Evolutionary conservation across 768 basidiomycete genomes (phyloP).

Genomic region (Naematelia encephala): DNA sequence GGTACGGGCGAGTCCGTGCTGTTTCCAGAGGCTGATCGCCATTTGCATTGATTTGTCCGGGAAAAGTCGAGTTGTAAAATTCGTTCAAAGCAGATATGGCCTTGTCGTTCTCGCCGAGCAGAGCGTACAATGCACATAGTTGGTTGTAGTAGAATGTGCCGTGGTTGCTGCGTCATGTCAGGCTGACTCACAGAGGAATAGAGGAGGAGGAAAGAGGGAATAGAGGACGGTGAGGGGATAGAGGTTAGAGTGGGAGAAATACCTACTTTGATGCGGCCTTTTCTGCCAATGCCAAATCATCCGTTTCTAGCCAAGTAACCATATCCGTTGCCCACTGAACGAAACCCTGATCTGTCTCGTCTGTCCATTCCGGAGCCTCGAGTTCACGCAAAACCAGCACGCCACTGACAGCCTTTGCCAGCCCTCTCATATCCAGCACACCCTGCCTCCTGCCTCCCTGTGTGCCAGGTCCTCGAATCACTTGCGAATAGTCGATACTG

Average conservation of each 20-base stretch:
- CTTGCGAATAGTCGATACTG: constrained; percentile 61
- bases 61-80: constrained; percentile 59
- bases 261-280: constrained; percentile 58
- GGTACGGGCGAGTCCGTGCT: constrained; percentile 62
- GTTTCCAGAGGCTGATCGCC: constrained; percentile 68
- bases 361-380: constrained; percentile 59
- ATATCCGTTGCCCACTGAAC: constrained; percentile 55
- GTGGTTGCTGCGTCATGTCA: constrained; percentile 58
- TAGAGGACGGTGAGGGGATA: no score
- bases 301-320: constrained; percentile 57
- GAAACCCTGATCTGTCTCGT: constrained; percentile 57
- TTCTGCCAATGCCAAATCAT: constrained; percentile 52
- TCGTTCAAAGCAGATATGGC: constrained; percentile 56
- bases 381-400: constrained; percentile 55
- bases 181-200: neutral
- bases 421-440: constrained; percentile 60
- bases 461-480: constrained; percentile 58
- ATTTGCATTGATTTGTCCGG: constrained; percentile 58
- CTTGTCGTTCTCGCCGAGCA: constrained; percentile 57
- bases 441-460: constrained; percentile 58
- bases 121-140: constrained; percentile 59
- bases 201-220: no score
- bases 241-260: no score
- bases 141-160: constrained; percentile 66
- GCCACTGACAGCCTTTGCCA: constrained; percentile 58